phyloP scores from a whole-genome alignment of 2,329 filamentous ascomycete genomes.

The Diaporthe australafricana region DNA sequence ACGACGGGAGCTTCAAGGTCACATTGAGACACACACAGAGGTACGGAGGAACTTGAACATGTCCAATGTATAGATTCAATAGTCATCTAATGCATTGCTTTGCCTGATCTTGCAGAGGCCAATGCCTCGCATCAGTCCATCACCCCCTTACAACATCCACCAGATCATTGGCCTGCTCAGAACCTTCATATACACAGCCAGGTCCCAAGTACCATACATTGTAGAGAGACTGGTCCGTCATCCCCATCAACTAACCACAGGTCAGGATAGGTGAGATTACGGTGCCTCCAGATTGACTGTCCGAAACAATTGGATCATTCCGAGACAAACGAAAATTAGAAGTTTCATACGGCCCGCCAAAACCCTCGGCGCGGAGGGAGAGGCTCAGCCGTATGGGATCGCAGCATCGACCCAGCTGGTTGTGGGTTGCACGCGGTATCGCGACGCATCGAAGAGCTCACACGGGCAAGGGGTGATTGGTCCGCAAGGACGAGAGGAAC shows the following conservation, averaged over 20 bases:
- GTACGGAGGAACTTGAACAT: slow-evolving; percentile 9
- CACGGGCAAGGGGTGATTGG: slow-evolving; percentile 46
- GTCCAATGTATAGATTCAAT: slow-evolving; percentile 63
- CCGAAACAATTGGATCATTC: slow-evolving; percentile 40
- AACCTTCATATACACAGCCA: slow-evolving; percentile 11
- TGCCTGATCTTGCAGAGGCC: slow-evolving; percentile 41
- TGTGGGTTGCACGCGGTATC: slow-evolving; percentile 42
- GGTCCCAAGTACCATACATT: slow-evolving; percentile 33
- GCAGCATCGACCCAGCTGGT: slow-evolving; percentile 66
- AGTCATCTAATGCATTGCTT: slow-evolving; percentile 59
- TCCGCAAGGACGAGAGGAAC: neutral
- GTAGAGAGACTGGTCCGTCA: slow-evolving; percentile 26
- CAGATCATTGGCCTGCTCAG: slow-evolving; percentile 47
- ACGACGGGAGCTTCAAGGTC: slow-evolving; percentile 9
- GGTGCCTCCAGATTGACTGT: slow-evolving; percentile 34
- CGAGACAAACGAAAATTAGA: slow-evolving; percentile 48
- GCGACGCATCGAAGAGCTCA: slow-evolving; percentile 56
- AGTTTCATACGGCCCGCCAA: slow-evolving; percentile 43
- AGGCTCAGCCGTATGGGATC: slow-evolving; percentile 53
- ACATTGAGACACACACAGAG: neutral
- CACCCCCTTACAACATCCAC: slow-evolving; percentile 38
- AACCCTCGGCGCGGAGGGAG: slow-evolving; percentile 23
- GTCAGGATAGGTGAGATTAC: slow-evolving; percentile 18
- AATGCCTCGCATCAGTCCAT: slow-evolving; percentile 36
- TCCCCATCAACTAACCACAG: slow-evolving; percentile 31